A percentile compares a stretch with the other conserved stretches of the same genome.
Evolutionary conservation across 2,329 filamentous ascomycete species (phyloP).

Genomic region (Aspergillus caelatus): DNA sequence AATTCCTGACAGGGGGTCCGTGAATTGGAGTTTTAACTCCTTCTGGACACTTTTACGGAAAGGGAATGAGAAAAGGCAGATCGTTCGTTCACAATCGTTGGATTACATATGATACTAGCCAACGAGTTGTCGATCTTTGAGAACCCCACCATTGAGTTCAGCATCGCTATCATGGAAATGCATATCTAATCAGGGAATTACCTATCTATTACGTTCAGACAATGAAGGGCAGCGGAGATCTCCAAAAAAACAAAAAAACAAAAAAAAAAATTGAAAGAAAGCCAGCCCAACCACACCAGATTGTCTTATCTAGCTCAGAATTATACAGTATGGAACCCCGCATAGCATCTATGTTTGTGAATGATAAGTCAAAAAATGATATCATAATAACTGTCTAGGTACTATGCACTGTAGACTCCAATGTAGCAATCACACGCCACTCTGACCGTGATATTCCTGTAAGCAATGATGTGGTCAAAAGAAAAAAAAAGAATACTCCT

Average conservation of each 20-base stretch:
- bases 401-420: background rate
- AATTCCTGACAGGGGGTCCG: too few species aligned
- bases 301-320: background rate
- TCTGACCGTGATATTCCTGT: background rate
- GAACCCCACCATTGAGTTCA: background rate
- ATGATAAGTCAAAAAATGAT: background rate
- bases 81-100: background rate
- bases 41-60: background rate
- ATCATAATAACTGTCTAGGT: background rate
- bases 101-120: background rate
- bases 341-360: background rate
- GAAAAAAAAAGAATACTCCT: background rate
- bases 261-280: too few species aligned
- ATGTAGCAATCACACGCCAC: background rate
- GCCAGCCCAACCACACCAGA: too few species aligned
- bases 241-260: too few species aligned
- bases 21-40: too few species aligned
- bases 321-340: background rate
- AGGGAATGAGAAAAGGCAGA: background rate
- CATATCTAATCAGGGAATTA: background rate
- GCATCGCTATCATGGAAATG: background rate
- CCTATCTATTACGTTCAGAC: background rate
- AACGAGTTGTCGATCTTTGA: too few species aligned
- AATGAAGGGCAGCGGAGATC: background rate
- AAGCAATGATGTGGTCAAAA: background rate